A percentile compares a stretch with the other conserved stretches of the same genome.
These are phyloP conservation scores for Bullera alba DNA, from an alignment of 768 basidiomycete genomes.

Conservation along the genomic window DNA sequence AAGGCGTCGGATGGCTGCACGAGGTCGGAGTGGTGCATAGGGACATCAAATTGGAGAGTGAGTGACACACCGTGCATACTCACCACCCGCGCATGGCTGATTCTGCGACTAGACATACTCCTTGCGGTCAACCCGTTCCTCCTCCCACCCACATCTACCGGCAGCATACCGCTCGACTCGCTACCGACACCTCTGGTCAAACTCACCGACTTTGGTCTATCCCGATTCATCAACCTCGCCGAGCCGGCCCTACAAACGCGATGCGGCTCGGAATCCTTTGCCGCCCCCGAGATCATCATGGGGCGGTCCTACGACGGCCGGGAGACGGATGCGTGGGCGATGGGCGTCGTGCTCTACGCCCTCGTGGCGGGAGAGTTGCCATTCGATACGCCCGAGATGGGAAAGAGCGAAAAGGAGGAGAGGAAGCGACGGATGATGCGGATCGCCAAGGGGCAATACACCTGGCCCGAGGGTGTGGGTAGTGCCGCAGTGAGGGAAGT, in stretches of 20 bases:
- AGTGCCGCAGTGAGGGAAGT: conserved; percentile 48
- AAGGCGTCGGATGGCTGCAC: conserved; percentile 82
- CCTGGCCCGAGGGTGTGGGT: conserved; percentile 55
- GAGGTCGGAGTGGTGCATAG: conserved; percentile 76
- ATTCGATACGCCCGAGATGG: conserved; percentile 51
- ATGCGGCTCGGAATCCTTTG: conserved; percentile 83
- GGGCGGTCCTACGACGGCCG: conserved; percentile 68
- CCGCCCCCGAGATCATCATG: conserved; percentile 53
- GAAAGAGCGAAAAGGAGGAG: conserved; percentile 21
- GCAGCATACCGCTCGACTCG: conserved; percentile 20
- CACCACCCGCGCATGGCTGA: neutral
- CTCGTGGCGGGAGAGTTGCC: conserved; percentile 64
- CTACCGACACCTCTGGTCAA: conserved; percentile 60
- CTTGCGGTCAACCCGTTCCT: conserved; percentile 55
- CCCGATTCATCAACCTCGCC: conserved; percentile 67
- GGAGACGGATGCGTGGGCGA: conserved; percentile 81
- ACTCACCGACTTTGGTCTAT: conserved; percentile 82
- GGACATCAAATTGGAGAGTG: conserved; percentile 71
- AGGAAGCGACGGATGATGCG: conserved; percentile 55
- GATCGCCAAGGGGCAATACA: conserved; percentile 72
- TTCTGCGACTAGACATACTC: conserved; percentile 62
- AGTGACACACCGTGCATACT: conserved; percentile 21
- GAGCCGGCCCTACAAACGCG: conserved; percentile 63
- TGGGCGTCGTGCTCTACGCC: conserved; percentile 78
- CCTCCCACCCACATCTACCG: conserved; percentile 34